Evolutionary conservation across 2,329 filamentous ascomycete genomes (phyloP), one percentile per base, ranked within the genome.

Genomic region (Colletotrichum magnum): DNA sequence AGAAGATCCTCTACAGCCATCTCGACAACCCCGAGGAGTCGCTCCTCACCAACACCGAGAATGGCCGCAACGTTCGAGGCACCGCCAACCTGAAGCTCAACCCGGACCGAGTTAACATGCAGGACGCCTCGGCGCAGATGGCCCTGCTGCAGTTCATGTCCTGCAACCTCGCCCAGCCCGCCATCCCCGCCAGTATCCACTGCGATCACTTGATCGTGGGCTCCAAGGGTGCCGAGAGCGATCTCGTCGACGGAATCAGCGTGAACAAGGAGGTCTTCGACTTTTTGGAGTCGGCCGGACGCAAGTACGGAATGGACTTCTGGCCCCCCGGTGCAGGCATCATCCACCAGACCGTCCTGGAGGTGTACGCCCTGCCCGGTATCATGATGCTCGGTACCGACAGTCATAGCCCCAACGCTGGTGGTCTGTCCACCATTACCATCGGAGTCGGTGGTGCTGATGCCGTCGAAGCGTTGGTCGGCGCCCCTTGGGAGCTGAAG

Each of bases 161-260:
- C 32, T 99, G 96, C 81, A 93, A 94, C 64, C 87, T 99, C 62
- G 93, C 92, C 32, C 90, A 90, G 69, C 97, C 96, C 2, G 95
- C 95, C 10, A 95, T 99, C 58, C 96, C 96, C 12, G 95, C 96
- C 57, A 98, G 95, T 80, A 98, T 98, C 75, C 96, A 99, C 85
- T 99, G 96, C 83, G 96, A 99, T 84, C 96, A 99, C 81, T 92
- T 99, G 90, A 98, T 99, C 83, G 95, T 98, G 36, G 96, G 95
- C 65, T 92, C 97, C 82, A 93, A 91, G 78, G 96, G 96, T 68
- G 96, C 95, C 43, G 92, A 95, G 75, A 88, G 90, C 26, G 96
- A 99, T 83, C 83, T 99, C 71, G 89, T 92, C 32, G 89, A 92
- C 39, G 96, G 94, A 50, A 97, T 99, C 71, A 87, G 92, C 81